phyloP scores from a whole-genome alignment of 2,329 filamentous ascomycete genomes.

The Hysterium pulicare region DNA sequence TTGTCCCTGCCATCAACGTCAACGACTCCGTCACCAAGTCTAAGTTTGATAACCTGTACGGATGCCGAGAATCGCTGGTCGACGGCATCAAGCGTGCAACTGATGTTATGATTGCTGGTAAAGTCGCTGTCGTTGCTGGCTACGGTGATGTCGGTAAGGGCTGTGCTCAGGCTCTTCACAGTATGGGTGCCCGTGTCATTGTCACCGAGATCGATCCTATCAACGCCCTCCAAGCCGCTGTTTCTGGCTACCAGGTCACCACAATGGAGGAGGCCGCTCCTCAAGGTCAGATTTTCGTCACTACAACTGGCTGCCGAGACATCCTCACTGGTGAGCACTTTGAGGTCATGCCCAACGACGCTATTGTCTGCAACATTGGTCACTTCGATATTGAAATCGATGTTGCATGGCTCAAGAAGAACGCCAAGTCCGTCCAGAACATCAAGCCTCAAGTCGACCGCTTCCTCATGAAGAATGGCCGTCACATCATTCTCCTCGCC shows the following conservation, averaged over 20 bases:
- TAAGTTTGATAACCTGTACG: conserved; percentile 99
- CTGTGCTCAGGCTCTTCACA: conserved; percentile 90
- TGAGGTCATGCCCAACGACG: conserved; percentile 91
- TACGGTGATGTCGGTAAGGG: conserved; percentile 99
- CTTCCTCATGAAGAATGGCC: conserved; percentile 88
- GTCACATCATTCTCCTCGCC: conserved; percentile 96
- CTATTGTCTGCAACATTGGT: conserved; percentile 99
- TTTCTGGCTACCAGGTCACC: conserved; percentile 93
- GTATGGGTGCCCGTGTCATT: conserved; percentile 95
- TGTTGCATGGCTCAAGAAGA: conserved; percentile 98
- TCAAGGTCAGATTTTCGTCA: conserved; percentile 95
- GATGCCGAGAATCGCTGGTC: conserved; percentile 96
- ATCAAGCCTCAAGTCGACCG: conserved; percentile 99
- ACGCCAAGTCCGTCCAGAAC: conserved; percentile 88
- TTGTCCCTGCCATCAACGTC: conserved; percentile 95
- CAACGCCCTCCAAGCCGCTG: conserved; percentile 98
- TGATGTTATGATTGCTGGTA: conserved; percentile 99
- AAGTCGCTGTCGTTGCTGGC: conserved; percentile 95
- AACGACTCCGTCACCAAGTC: conserved; percentile 99
- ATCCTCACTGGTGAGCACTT: conserved; percentile 92
- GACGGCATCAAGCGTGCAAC: conserved; percentile 99
- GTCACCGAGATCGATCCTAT: conserved; percentile 98
- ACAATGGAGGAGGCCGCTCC: conserved; percentile 96
- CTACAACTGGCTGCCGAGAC: conserved; percentile 98
- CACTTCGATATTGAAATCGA: conserved; percentile 99